Evolutionary conservation across 495 filamentous ascomycete genomes (phyloP), one percentile per base, ranked within the genome.

Genomic region (Penicillium cosmopolitanum): DNA sequence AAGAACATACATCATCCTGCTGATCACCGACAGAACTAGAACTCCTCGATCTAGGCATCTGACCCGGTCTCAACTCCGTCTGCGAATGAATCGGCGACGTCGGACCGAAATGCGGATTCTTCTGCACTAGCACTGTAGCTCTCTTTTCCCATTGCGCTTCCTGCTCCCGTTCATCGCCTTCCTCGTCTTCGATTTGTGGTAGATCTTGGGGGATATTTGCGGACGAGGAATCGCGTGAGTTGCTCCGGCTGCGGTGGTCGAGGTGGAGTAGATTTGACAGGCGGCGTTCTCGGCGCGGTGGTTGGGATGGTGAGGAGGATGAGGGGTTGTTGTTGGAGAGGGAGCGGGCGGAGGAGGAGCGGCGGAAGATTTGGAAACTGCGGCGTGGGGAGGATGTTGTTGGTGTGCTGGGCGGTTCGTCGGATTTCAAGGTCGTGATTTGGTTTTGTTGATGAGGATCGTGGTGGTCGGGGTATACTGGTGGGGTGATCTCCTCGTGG

Each of bases 91-190:
- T 52, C 3, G 60, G 60, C 11, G 70, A 64, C 6, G 67, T 60
- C 3, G 56, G 57, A 19, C 65, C 67, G 40, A 78, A 68, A 23
- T 74, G 66, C 54, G 77, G 75, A 72, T 89, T 93, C 47, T 80
- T 79, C 68, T 84, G 81, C 35, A 91, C 93, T 56, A 97, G 77
- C 56, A 95, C 84, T 44, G 93, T 96, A 16, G 94, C 94, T 51
- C 93, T 78, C 73, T 92, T 87, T 81, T 96, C 94, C 94, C 93
- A 98, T 66, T 81, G 74, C 50, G 79, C 77, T 62, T 84, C 80
- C 33, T 77, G 70, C 16, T 84, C 83, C 61, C 82, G 75, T 55
- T 79, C 73, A 65, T 82, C 81, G 2, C 43, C 56, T 19, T 66
- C 71, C 42, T 80, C 80, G 36, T 77, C 73, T 42, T 75, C 75